A percentile compares a stretch with the other conserved stretches of the same genome.
These are phyloP conservation scores for Zygoascus meyerae DNA, from an alignment of 1,139 yeast genomes.

Conservation along the genomic window DNA sequence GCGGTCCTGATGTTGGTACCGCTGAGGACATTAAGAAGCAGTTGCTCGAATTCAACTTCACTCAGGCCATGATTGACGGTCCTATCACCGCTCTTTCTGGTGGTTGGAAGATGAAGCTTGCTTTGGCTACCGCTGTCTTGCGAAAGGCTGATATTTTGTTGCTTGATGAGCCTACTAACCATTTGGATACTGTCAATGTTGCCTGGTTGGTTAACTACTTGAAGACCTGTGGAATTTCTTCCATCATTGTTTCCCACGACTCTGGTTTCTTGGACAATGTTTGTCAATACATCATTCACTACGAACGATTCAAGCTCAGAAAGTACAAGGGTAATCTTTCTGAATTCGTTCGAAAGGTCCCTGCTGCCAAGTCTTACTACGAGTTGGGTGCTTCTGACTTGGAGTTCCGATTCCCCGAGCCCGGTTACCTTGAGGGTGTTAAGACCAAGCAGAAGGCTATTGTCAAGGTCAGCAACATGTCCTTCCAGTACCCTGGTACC, in stretches of 20 bases:
- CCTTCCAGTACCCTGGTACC: constrained; percentile 99
- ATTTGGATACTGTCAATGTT: constrained; percentile 97
- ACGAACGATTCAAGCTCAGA: constrained; percentile 99
- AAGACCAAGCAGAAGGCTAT: constrained; percentile 99
- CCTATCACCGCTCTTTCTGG: constrained; percentile 96
- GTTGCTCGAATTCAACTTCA: constrained; percentile 83
- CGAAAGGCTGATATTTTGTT: constrained; percentile 97
- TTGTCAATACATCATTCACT: constrained; percentile 96
- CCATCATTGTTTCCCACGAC: constrained; percentile 98
- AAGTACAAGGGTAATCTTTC: constrained; percentile 99
- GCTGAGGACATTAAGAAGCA: constrained; percentile 62
- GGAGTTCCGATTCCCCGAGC: constrained; percentile 97
- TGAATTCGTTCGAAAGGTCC: constrained; percentile 97
- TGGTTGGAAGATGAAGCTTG: constrained; percentile 99
- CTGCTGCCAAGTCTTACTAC: constrained; percentile 97
- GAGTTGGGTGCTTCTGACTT: constrained; percentile 97
- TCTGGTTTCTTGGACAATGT: constrained; percentile 98
- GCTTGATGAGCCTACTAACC: constrained; percentile 99
- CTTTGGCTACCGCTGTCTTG: constrained; percentile 98
- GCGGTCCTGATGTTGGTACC: constrained; percentile 49
- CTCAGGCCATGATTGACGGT: constrained; percentile 85
- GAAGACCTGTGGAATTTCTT: constrained; percentile 95
- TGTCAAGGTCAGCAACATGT: constrained; percentile 93
- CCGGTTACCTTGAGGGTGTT: constrained; percentile 99
- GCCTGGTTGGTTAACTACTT: constrained; percentile 99